Base-by-base conservation (phyloP, 441 rosid species). In the Erysimum pusillum region DNA sequence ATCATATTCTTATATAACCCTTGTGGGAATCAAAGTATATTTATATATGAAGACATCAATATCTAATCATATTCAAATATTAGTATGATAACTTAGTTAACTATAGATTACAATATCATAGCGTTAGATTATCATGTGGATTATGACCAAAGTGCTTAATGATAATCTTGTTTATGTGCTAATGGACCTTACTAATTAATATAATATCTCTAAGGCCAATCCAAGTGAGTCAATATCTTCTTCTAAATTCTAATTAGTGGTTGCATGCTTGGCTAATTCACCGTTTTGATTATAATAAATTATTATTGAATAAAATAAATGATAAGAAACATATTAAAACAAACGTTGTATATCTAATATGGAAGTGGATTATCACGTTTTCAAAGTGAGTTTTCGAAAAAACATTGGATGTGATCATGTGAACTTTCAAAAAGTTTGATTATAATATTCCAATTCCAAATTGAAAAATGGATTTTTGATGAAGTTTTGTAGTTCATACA, bases 161-260 rank as follows among this genome's bases (percentile, higher is more conserved):
- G 81, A 73, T 79, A 79, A 73, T 68, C 48, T 74, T 68, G 48
- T 79, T 79, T 34, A 48, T 63, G 48, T 31, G 42, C 56, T 39
- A 79, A 68, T 68, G 46, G 60, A 62, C 49, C 67, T 62, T 56
- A 36, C 9, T 9, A 51, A 15, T 15, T 51, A 9, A 51, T 51
- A 45, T 61, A 58, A 67, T 54, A 67, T 56, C 38, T 68, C 15
- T 52, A 73, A 54, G 74, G 49, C 71, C 53, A 73, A 67, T 35
- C 45, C 5, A 34, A 45, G 44, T n/a, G 25, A 53, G 78, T 78
- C 75, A 73, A 73, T 51, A 68, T 9, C 58, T 72, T 72, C 49
- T 62, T 60, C 70, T 52, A 60, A 44, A 44, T 65, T 59, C 1
- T 66, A 49, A 64, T 11, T 71, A 71, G 32, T 22, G 69, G 57